Evolutionary conservation across 805 yeast species (phyloP).

Genomic region (Nakazawaea holstii): DNA sequence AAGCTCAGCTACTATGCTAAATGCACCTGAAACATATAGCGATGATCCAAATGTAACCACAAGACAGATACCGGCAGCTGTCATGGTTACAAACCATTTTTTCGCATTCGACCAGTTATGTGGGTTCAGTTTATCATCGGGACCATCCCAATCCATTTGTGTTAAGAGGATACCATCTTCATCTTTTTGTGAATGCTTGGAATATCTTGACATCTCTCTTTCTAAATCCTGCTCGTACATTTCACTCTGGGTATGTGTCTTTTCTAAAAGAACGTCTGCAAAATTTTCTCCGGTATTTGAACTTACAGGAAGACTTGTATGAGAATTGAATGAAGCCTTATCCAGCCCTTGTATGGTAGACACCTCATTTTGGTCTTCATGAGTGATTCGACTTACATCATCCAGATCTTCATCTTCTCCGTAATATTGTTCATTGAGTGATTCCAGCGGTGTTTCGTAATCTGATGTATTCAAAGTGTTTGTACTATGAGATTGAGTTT

Average conservation of each 20-base stretch:
- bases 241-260: slow-evolving; percentile 6
- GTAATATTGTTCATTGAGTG: slow-evolving; percentile 8
- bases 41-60: slow-evolving; percentile 76
- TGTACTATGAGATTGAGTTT: not conserved
- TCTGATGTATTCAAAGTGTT: slow-evolving; percentile 4
- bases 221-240: slow-evolving; percentile 9
- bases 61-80: slow-evolving; percentile 58
- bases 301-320: not conserved
- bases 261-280: slow-evolving; percentile 1
- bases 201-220: slow-evolving; percentile 4
- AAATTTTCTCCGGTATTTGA: not conserved
- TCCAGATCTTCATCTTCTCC: slow-evolving; percentile 17
- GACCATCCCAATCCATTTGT: slow-evolving; percentile 54
- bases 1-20: slow-evolving; percentile 43
- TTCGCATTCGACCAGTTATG: slow-evolving; percentile 61
- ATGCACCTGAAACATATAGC: slow-evolving; percentile 59
- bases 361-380: slow-evolving; percentile 10
- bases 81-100: slow-evolving; percentile 62
- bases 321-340: not conserved
- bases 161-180: slow-evolving; percentile 31
- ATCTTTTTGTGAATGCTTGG: slow-evolving; percentile 1
- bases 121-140: slow-evolving; percentile 60
- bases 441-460: slow-evolving; percentile 9
- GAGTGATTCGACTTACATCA: slow-evolving; percentile 17
- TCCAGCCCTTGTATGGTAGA: not conserved